Conservation (phyloP, 306 rosid species). For the Ochetophila trinervis region DNA sequence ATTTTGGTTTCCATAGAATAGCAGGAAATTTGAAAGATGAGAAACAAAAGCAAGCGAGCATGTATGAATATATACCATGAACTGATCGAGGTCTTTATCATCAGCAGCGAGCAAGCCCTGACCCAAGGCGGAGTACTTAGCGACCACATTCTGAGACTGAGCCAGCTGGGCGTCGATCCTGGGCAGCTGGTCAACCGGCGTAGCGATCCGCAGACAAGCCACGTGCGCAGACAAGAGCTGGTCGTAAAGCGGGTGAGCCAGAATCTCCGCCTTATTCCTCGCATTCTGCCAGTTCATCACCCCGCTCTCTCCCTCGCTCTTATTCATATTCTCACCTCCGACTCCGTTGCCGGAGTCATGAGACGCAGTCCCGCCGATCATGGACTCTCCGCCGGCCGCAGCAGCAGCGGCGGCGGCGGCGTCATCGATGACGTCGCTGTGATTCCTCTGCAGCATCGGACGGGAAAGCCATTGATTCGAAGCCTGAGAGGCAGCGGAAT, state of each 20-base stretch:
- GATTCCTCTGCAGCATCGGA: slow-evolving; percentile 71
- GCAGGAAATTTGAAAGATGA: not conserved
- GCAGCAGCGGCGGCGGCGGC: slow-evolving; percentile 31
- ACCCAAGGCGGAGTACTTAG: slow-evolving; percentile 77
- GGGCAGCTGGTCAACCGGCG: slow-evolving; percentile 96
- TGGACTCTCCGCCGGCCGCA: slow-evolving; percentile 42
- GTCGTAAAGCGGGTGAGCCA: slow-evolving; percentile 80
- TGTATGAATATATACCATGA: too few species aligned
- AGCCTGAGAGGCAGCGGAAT: slow-evolving; percentile 47
- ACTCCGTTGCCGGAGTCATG: slow-evolving; percentile 65
- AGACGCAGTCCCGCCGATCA: slow-evolving; percentile 53
- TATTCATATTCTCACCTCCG: slow-evolving; percentile 22
- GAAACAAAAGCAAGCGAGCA: not conserved
- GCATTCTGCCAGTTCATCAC: slow-evolving; percentile 85
- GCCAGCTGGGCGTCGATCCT: slow-evolving; percentile 94
- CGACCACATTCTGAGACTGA: slow-evolving; percentile 89
- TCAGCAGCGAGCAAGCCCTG: slow-evolving; percentile 62
- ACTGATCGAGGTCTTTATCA: slow-evolving; percentile 88
- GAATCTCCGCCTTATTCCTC: slow-evolving; percentile 72
- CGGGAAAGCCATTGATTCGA: slow-evolving; percentile 75
- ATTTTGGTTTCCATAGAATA: not conserved
- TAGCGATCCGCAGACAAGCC: slow-evolving; percentile 90
- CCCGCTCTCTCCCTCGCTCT: slow-evolving; percentile 43
- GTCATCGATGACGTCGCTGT: slow-evolving; percentile 65
- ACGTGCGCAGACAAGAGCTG: slow-evolving; percentile 92